Base-by-base conservation (phyloP, 2,329 filamentous ascomycete species). In the Phoma sp. region DNA sequence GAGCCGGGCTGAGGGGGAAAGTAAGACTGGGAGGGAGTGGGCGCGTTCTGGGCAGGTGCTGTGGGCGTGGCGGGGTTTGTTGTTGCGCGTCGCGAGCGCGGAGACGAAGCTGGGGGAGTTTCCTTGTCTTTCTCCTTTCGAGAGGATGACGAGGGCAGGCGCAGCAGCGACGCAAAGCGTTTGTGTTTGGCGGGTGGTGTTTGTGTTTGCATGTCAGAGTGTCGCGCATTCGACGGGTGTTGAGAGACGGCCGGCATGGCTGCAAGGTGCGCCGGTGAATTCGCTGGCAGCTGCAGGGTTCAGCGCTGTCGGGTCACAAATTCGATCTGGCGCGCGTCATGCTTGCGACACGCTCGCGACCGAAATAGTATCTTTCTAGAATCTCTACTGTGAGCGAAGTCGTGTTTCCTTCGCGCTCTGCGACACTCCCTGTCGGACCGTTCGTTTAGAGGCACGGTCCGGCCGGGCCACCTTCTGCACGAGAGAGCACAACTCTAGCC, bases 1-100 rank as follows among this genome's bases (percentile, higher is more conserved):
- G 68, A 42, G 39, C 61, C 53, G 29, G 68, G 55, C 53, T 72
- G 68, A 6, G 69, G 61, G n/a, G 66, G 64, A 47, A 72, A 74
- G 62, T 72, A 74, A 26, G 71, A 70, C 5, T 58, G 49, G 10
- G 68, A 57, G 17, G 58, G 47, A 6, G 66, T 56, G 32, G 56
- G 53, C 33, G 61, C 58, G 52, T 53, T 63, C 4, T 61, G 65
- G 6, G 61, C 60, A 50, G 62, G 55, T 33, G 53, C 52, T 18
- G 42, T 49, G 18, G 67, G 66, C n/a, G 68, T 64, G 55, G 68
- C 62, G 57, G 69, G 68, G 62, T 64, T 64, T 26, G 65, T 65
- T 26, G 54, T 39, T 17, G 54, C 52, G 38, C 67, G 64, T 48
- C 64, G 65, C 30, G 55, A 56, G 45, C 63, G 68, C 25, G 58